Conservation (phyloP, 1,139 yeast species). For the Pichia sp. region DNA sequence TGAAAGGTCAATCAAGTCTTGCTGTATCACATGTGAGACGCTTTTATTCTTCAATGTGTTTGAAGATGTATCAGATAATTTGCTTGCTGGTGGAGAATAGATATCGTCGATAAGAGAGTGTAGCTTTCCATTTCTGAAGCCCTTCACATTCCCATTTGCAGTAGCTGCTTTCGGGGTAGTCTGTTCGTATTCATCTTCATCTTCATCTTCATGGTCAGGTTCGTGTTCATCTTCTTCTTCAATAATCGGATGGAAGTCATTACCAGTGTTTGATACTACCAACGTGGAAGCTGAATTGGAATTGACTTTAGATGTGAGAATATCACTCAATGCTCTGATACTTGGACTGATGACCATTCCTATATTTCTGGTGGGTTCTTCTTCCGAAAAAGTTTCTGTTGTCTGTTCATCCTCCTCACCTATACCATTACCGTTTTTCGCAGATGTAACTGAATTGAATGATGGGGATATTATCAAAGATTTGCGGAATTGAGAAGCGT, state of each 20-base stretch:
- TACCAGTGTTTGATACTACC: neutral
- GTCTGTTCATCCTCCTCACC: slow-evolving; percentile 3
- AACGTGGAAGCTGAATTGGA: neutral
- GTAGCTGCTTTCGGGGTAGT: too few species aligned
- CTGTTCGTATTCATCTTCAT: neutral
- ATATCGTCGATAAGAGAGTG: slow-evolving; percentile 9
- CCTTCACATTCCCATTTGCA: too few species aligned
- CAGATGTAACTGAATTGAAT: slow-evolving; percentile 26
- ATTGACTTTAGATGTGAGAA: slow-evolving; percentile 31
- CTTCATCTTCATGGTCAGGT: too few species aligned
- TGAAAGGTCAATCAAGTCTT: slow-evolving; percentile 24
- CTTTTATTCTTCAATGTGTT: too few species aligned
- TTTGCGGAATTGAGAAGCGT: slow-evolving; percentile 41
- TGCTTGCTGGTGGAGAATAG: too few species aligned
- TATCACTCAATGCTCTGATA: slow-evolving; percentile 44
- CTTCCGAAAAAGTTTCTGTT: slow-evolving; percentile 29
- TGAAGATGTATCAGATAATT: too few species aligned
- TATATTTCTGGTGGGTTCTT: slow-evolving; percentile 25
- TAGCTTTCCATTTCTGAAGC: too few species aligned
- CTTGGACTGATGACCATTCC: slow-evolving; percentile 48
- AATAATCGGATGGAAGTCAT: slow-evolving; percentile 6
- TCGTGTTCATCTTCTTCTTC: slow-evolving; percentile 29
- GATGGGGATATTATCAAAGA: slow-evolving; percentile 44
- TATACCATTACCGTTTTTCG: neutral
- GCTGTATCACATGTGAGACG: too few species aligned